Base-by-base conservation (phyloP, 1,284 basidiomycete genomes). In the Hemileia vastatrix region DNA sequence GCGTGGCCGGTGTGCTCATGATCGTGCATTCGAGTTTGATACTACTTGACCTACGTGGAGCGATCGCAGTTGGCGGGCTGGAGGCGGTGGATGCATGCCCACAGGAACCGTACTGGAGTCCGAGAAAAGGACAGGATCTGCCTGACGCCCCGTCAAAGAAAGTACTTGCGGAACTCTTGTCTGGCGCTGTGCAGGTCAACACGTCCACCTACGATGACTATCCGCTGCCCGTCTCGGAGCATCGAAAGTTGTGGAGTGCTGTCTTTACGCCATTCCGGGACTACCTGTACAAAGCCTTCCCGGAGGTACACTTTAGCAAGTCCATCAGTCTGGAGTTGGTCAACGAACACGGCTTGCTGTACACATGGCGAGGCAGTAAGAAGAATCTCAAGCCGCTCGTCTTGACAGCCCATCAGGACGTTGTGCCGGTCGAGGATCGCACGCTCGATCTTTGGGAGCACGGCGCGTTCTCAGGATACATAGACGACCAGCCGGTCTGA, bases 191-290 rank as follows among this genome's bases (percentile, higher is more conserved):
- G n/a, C n/a, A n/a, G n/a, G n/a, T n/a, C n/a, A n/a, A n/a, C 11
- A 66, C 65, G 0, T 40, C 62, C 13, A 52, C 50, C 6, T 66
- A 64, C 54, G 65, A 66, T 44, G 65, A 64, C 52, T 52, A 64
- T 32, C 53, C 54, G 18, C 63, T 64, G 18, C 63, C 63, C 13
- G 55, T 33, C 15, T 33, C 44, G 1, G 65, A 66, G 27, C 21
- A 27, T 8, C 31, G 65, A 19, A 64, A 63, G 65, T n/a, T n/a
- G n/a, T n/a, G n/a, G n/a, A n/a, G n/a, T n/a, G 63, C 60, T 31
- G 57, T 54, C 19, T 66, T 66, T 51, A 51, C 40, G 8, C 48
- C 43, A 4, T 61, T 66, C 4, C 65, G 64, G 47, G 44, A 50
- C 18, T 66, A 32, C 21, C 43, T 66, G 11, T 33, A 52, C 3